Conservation (phyloP, 2,329 filamentous ascomycete species). For the Juglanconis oblonga region DNA sequence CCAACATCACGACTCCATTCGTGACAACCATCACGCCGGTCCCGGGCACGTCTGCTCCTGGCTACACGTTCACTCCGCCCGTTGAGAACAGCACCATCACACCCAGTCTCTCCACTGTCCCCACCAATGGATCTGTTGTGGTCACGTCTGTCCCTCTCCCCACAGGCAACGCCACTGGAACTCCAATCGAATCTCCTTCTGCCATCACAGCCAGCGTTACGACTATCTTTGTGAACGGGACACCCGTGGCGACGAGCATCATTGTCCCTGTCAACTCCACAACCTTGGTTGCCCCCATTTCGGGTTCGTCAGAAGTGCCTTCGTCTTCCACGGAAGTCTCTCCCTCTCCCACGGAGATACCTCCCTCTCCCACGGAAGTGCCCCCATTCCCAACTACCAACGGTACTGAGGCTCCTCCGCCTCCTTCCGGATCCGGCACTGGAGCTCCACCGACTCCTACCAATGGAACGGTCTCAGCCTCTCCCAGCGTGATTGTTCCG, state of each 20-base stretch:
- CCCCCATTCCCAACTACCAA: slow-evolving; percentile 5
- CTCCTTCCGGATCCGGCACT: slow-evolving; percentile 7
- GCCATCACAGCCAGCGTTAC: slow-evolving; percentile 9
- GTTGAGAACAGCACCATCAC: slow-evolving; percentile 1
- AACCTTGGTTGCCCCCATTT: slow-evolving; percentile 12
- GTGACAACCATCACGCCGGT: slow-evolving; percentile 6
- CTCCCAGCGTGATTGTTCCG: slow-evolving; percentile 6
- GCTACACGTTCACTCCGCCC: background rate
- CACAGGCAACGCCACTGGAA: slow-evolving; percentile 1
- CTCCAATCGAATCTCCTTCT: background rate
- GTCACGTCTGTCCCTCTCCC: slow-evolving; percentile 6
- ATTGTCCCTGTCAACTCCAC: slow-evolving; percentile 11
- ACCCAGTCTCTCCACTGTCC: slow-evolving; percentile 2
- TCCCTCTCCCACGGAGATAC: background rate
- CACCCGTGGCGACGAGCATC: slow-evolving; percentile 14
- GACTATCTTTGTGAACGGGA: slow-evolving; percentile 14
- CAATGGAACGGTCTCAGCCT: background rate
- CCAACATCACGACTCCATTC: slow-evolving; percentile 7
- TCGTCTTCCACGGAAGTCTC: background rate
- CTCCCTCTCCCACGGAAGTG: background rate
- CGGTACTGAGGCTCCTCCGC: slow-evolving; percentile 5
- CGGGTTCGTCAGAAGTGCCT: background rate
- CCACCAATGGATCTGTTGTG: slow-evolving; percentile 1
- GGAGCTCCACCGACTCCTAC: background rate
- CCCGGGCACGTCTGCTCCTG: background rate